Percentiles rank a stretch among this genome's conserved stretches.
Evolutionary conservation across 2,329 filamentous ascomycete species (phyloP).

Genomic region (Dothidotthia symphoricarpi): DNA sequence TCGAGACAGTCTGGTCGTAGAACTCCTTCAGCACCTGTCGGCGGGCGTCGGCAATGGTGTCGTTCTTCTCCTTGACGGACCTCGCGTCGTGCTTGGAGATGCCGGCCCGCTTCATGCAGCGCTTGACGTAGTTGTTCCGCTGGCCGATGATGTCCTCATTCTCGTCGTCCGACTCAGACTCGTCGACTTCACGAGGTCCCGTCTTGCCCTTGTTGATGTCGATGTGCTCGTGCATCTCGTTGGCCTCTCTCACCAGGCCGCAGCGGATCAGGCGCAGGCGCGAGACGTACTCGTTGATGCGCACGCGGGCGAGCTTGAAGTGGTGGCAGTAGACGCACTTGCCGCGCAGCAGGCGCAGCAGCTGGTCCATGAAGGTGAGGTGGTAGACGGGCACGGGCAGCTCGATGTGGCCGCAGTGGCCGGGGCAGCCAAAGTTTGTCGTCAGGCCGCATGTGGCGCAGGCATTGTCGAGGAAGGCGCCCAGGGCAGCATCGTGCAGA

Average conservation of each 20-base stretch:
- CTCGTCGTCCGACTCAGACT: conserved; percentile 62
- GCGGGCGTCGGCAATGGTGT: conserved; percentile 75
- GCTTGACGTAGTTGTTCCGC: conserved; percentile 68
- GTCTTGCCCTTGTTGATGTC: conserved; percentile 41
- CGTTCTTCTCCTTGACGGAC: conserved; percentile 67
- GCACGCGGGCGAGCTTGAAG: conserved; percentile 73
- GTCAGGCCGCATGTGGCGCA: conserved; percentile 91
- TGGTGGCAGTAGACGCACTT: conserved; percentile 90
- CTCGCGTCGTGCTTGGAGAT: conserved; percentile 46
- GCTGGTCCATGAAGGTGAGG: conserved; percentile 93
- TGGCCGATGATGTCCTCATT: conserved; percentile 57
- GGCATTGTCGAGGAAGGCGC: conserved; percentile 80
- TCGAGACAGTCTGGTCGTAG: conserved; percentile 66
- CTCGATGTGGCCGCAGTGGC: conserved; percentile 93
- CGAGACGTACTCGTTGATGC: conserved; percentile 77
- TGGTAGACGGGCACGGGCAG: conserved; percentile 92
- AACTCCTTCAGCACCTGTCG: conserved; percentile 78
- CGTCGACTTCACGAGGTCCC: conserved; percentile 45
- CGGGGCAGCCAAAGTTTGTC: conserved; percentile 72
- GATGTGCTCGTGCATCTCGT: conserved; percentile 49
- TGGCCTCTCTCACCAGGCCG: conserved; percentile 71
- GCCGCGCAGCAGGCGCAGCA: conserved; percentile 77
- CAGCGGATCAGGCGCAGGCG: conserved; percentile 83
- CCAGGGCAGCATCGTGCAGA: conserved; percentile 87
- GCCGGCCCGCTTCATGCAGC: conserved; percentile 63